Base-by-base conservation (phyloP, 2,329 filamentous ascomycete species). In the Colletotrichum nymphaeae region DNA sequence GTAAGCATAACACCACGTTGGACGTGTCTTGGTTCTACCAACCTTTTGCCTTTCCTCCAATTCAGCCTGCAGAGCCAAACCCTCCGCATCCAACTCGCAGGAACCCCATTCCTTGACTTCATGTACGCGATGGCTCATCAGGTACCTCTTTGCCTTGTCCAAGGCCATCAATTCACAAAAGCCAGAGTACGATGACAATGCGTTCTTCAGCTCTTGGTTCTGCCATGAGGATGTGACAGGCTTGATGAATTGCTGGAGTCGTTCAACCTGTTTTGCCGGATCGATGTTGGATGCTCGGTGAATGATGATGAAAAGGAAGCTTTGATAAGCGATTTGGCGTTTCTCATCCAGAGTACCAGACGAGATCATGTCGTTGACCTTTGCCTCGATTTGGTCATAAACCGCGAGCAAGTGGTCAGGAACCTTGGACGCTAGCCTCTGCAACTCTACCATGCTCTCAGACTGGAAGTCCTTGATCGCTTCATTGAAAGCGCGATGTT, bases 291-390 rank as follows among this genome's bases (percentile, higher is more conserved):
- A 92, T 46, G 95, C 92, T 73, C 97, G 94, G 82, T 98, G 96
- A 78, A 97, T 93, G 75, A 99, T 97, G 72, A 97, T 97, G 81
- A 99, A 97, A 1, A 98, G 87, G 75, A 98, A 96, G 11, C 95
- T 96, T 77, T 92, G 94, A 78, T 97, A 95, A 1, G 95, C 94
- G 79, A 97, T 92, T 70, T 94, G 91, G 37, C 95, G 90, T 79
- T 95, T 95, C 78, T 96, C 93, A 78, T 98, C 96, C 35, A 93
- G 84, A 67, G 89, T 88, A 35, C 93, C 91, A 60, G 93, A 90
- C 74, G 91, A 87, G 80, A 93, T 89, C 86, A 97, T 92, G 80
- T 96, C 93, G 73, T 93, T 93, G 73, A 98, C 92, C 79, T 95
- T 95, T 49, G 88, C 88, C 80, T 97, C 94, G 32, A 99, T 90